Evolutionary conservation across 2,329 filamentous ascomycete genomes (phyloP).

Genomic region (Ophiostoma ulmi): DNA sequence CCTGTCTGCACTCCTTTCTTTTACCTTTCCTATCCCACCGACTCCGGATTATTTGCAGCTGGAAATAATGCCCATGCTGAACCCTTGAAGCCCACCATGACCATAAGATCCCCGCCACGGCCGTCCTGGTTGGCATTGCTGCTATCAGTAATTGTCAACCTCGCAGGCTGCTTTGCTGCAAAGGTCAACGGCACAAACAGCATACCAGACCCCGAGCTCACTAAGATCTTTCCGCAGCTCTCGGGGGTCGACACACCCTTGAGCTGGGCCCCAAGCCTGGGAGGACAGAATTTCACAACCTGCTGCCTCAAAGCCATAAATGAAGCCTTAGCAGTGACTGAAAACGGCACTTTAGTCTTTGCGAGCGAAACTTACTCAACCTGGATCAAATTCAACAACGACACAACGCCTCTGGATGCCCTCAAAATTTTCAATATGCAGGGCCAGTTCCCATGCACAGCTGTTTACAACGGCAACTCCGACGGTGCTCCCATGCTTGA

Average conservation of each 20-base stretch:
- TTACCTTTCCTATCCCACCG: not conserved
- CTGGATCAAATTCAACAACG: slow-evolving; percentile 23
- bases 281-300: slow-evolving; percentile 31
- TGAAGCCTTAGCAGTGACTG: slow-evolving; percentile 26
- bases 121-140: not conserved
- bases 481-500: slow-evolving; percentile 28
- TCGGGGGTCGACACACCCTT: slow-evolving; percentile 15
- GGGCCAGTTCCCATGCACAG: slow-evolving; percentile 30
- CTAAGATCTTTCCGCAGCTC: slow-evolving; percentile 26
- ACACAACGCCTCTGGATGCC: slow-evolving; percentile 18
- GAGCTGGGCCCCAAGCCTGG: slow-evolving; percentile 18
- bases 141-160: not conserved
- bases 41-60: not conserved
- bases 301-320: slow-evolving; percentile 31
- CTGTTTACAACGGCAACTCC: slow-evolving; percentile 26
- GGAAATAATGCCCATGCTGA: not conserved
- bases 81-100: not conserved
- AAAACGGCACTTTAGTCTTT: slow-evolving; percentile 22
- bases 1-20: not conserved
- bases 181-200: slow-evolving; percentile 1
- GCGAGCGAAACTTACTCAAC: not conserved
- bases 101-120: not conserved
- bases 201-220: slow-evolving; percentile 7
- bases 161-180: not conserved
- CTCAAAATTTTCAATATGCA: slow-evolving; percentile 22